These are phyloP conservation scores for Fragilaria crotonensis DNA, from an alignment of 108 stramenopile genomes.

Conservation along the genomic window DNA sequence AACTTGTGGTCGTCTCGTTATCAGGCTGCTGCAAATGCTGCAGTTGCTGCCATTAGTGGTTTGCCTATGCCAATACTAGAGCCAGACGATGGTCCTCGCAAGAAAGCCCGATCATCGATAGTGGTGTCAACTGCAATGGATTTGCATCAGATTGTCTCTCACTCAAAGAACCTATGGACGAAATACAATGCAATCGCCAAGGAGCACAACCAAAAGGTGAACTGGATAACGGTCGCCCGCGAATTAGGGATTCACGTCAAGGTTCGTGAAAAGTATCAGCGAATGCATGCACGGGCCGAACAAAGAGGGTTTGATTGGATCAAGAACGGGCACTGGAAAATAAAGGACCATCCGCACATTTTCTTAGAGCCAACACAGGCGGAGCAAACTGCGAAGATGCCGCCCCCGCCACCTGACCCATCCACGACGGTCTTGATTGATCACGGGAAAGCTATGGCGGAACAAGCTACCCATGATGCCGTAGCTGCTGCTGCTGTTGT, in stretches of 20 bases:
- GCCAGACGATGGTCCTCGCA: background rate
- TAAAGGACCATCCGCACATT: constrained; percentile 65
- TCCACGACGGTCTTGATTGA: constrained; percentile 29
- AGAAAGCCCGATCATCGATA: constrained; percentile 64
- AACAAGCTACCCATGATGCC: constrained; percentile 11
- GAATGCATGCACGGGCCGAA: constrained; percentile 71
- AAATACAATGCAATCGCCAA: constrained; percentile 83
- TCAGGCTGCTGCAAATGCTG: constrained; percentile 2
- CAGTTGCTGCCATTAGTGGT: constrained; percentile 4
- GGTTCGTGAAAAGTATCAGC: constrained; percentile 79
- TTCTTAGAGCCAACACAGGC: constrained; percentile 51
- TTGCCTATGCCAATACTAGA: constrained; percentile 2
- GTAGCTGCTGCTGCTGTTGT: constrained; percentile 25
- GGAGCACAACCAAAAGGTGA: constrained; percentile 81
- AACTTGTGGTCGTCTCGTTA: background rate
- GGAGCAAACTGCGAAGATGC: constrained; percentile 54
- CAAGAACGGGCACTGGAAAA: constrained; percentile 41
- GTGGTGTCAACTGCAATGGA: constrained; percentile 67
- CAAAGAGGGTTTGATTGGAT: constrained; percentile 70
- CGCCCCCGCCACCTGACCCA: constrained; percentile 21
- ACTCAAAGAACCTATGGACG: constrained; percentile 76
- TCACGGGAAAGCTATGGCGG: constrained; percentile 1
- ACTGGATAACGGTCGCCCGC: constrained; percentile 73
- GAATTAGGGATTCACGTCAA: constrained; percentile 83
- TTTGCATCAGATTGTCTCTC: constrained; percentile 65